phyloP scores from a whole-genome alignment of 2,329 filamentous ascomycete genomes.

The Scolecobasidium constrictum region DNA sequence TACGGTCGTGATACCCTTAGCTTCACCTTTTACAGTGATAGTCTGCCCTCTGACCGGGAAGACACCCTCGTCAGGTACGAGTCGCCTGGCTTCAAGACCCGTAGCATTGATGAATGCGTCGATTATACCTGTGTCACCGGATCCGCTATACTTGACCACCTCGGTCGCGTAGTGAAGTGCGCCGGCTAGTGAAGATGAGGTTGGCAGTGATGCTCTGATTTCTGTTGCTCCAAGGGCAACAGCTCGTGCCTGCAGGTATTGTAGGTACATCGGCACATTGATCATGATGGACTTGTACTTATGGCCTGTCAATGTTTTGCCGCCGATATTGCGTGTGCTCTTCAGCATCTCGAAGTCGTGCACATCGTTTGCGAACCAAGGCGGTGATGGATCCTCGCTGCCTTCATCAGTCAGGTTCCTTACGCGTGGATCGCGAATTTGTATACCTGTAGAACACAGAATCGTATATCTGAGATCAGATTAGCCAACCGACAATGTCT shows the following conservation, averaged over 20 bases:
- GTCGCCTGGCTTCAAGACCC: slow-evolving; percentile 27
- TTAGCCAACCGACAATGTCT: background rate
- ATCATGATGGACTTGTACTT: slow-evolving; percentile 25
- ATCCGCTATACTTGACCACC: background rate
- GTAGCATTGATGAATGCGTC: slow-evolving; percentile 31
- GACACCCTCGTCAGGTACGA: slow-evolving; percentile 25
- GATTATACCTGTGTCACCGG: background rate
- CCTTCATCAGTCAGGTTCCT: too few species aligned
- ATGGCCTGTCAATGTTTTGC: slow-evolving; percentile 16
- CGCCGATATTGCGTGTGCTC: slow-evolving; percentile 11
- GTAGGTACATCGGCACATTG: slow-evolving; percentile 27
- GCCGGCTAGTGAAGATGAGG: slow-evolving; percentile 16
- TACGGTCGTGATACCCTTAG: slow-evolving; percentile 19
- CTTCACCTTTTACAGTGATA: slow-evolving; percentile 32
- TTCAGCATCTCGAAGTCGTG: slow-evolving; percentile 8
- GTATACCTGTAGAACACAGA: slow-evolving; percentile 1
- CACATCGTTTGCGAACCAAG: slow-evolving; percentile 10
- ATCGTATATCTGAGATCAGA: background rate
- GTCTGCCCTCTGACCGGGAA: slow-evolving; percentile 36
- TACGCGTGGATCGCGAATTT: background rate
- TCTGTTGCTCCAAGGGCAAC: slow-evolving; percentile 16
- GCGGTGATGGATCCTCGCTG: background rate
- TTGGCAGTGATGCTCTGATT: slow-evolving; percentile 20
- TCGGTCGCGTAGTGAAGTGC: slow-evolving; percentile 15
- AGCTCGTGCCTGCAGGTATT: slow-evolving; percentile 22